These are phyloP conservation scores for Alternaria hordeiaustralica DNA, from an alignment of 2,329 filamentous ascomycete species.

Conservation along the genomic window DNA sequence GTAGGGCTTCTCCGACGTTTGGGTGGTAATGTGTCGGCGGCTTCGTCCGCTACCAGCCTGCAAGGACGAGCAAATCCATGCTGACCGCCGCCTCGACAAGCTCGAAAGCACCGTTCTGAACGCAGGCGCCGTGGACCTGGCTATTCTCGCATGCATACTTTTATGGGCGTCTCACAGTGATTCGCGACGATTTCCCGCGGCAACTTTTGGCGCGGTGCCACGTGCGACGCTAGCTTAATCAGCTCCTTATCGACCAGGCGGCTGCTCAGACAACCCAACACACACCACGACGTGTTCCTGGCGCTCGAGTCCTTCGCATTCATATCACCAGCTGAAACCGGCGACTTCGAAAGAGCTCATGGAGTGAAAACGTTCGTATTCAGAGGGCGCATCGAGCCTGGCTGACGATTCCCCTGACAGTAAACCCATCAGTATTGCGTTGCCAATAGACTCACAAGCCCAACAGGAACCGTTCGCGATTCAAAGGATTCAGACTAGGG, in stretches of 20 bases:
- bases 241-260: not conserved
- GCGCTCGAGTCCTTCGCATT: not conserved
- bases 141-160: conserved; percentile 41
- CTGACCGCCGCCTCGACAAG: conserved; percentile 15
- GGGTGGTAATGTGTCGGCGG: conserved; percentile 28
- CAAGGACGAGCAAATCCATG: conserved; percentile 37
- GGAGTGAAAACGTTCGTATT: not conserved
- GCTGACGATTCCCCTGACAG: not conserved
- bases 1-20: conserved; percentile 71
- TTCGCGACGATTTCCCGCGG: conserved; percentile 18
- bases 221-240: conserved; percentile 16
- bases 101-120: conserved; percentile 24
- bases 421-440: not conserved
- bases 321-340: not conserved
- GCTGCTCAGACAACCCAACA: not conserved
- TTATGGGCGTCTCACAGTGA: conserved; percentile 21
- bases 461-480: not conserved
- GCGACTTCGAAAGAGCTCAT: not conserved
- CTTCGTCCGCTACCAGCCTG: conserved; percentile 20
- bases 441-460: not conserved
- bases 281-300: not conserved
- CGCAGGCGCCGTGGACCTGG: conserved; percentile 23
- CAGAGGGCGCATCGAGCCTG: not conserved
- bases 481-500: not conserved
- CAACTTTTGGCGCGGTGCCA: conserved; percentile 25